Conservation (phyloP, 805 yeast genomes). For the Diddensiella santjacobensis region DNA sequence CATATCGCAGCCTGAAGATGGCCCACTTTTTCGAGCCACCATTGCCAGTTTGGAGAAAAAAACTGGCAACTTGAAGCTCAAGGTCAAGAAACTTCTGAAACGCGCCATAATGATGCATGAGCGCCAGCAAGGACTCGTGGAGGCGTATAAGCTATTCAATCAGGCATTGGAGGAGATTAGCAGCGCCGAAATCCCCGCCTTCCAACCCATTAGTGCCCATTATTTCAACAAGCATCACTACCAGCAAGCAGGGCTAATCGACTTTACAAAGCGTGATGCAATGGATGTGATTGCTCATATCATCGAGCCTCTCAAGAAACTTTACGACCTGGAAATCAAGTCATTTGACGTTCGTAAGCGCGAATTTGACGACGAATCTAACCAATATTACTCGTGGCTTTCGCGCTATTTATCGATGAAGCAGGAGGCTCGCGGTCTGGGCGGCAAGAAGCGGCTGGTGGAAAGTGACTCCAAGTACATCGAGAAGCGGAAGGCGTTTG, state of each 20-base stretch:
- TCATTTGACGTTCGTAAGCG: slow-evolving; percentile 37
- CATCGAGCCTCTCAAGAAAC: slow-evolving; percentile 37
- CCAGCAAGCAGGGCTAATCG: slow-evolving; percentile 16
- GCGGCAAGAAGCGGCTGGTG: slow-evolving; percentile 22
- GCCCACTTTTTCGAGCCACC: slow-evolving; percentile 42
- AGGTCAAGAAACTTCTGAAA: slow-evolving; percentile 37
- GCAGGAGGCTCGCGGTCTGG: slow-evolving; percentile 28
- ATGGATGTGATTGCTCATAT: slow-evolving; percentile 33
- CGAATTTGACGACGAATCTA: slow-evolving; percentile 43
- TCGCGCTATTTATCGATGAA: slow-evolving; percentile 39
- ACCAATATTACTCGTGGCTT: slow-evolving; percentile 43
- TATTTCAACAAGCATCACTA: slow-evolving; percentile 24
- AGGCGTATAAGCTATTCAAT: slow-evolving; percentile 34
- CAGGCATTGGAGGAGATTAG: slow-evolving; percentile 31
- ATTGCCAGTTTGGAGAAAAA: slow-evolving; percentile 37
- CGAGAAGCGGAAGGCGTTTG: slow-evolving; percentile 38
- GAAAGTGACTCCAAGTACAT: slow-evolving; percentile 39
- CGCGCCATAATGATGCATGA: slow-evolving; percentile 33
- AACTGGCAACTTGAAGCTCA: slow-evolving; percentile 33
- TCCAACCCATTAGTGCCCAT: slow-evolving; percentile 31
- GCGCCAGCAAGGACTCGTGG: slow-evolving; percentile 32
- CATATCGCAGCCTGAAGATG: slow-evolving; percentile 39
- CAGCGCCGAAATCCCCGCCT: slow-evolving; percentile 30
- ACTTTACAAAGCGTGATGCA: slow-evolving; percentile 20
- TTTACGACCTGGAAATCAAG: slow-evolving; percentile 42